A percentile compares a stretch with the other conserved stretches of the same genome.
Conservation (phyloP, 345 rosid species). For the Eucalyptus rudis region DNA sequence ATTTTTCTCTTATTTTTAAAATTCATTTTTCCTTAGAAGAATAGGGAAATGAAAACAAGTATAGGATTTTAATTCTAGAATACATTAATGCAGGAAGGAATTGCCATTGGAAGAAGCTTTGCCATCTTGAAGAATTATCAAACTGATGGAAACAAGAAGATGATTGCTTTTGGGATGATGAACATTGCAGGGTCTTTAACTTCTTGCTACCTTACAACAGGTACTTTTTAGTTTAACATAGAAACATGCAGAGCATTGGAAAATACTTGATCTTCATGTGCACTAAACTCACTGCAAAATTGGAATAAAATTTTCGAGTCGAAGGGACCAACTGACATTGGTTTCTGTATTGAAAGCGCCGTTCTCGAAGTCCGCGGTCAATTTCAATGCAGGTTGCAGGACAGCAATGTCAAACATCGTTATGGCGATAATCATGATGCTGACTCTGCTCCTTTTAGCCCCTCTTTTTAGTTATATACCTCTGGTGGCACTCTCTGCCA, state of each 20-base stretch:
- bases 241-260: neutral
- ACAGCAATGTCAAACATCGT: slow-evolving; percentile 72
- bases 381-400: slow-evolving; percentile 61
- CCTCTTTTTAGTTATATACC: slow-evolving; percentile 85
- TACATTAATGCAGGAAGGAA: slow-evolving; percentile 57
- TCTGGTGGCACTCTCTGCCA: slow-evolving; percentile 73
- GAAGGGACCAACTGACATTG: neutral
- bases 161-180: slow-evolving; percentile 86
- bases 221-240: slow-evolving; percentile 5
- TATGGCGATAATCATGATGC: slow-evolving; percentile 79
- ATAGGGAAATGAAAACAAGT: neutral
- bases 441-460: slow-evolving; percentile 63
- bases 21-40: neutral
- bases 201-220: slow-evolving; percentile 91
- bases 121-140: slow-evolving; percentile 67
- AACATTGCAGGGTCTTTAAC: slow-evolving; percentile 74
- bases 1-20: neutral
- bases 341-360: slow-evolving; percentile 36
- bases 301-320: neutral
- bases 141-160: slow-evolving; percentile 90
- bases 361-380: slow-evolving; percentile 89
- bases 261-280: neutral
- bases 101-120: slow-evolving; percentile 84
- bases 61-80: neutral
- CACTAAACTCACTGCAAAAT: neutral